These are phyloP conservation scores for Dactylellina leptospora DNA, from an alignment of 2,329 filamentous ascomycete species.

Conservation along the genomic window DNA sequence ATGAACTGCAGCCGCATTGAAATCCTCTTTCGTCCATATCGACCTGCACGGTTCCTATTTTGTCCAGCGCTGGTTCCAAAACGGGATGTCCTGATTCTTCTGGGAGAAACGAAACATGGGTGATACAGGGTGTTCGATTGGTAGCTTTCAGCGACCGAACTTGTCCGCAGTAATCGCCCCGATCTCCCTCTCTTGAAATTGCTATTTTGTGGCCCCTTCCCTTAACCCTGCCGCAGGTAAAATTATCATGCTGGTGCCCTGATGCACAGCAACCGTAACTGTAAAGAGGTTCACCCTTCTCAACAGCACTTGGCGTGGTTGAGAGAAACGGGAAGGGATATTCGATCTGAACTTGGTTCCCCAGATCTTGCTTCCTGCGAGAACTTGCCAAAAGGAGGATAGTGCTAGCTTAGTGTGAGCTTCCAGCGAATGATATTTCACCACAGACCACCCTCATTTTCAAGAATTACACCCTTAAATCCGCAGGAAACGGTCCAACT, in stretches of 20 bases:
- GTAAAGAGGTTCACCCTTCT: slow-evolving; percentile 16
- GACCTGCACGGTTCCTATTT: slow-evolving; percentile 19
- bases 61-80: slow-evolving; percentile 17
- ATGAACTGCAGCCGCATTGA: too few relatives aligned
- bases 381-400: not conserved
- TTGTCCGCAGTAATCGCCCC: slow-evolving; percentile 42
- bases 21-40: slow-evolving; percentile 40
- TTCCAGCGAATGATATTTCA: slow-evolving; percentile 23
- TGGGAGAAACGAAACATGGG: slow-evolving; percentile 26
- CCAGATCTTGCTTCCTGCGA: slow-evolving; percentile 44
- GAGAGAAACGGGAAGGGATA: slow-evolving; percentile 34
- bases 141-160: slow-evolving; percentile 28
- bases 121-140: slow-evolving; percentile 23
- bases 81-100: slow-evolving; percentile 14
- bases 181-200: slow-evolving; percentile 34
- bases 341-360: slow-evolving; percentile 40
- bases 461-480: slow-evolving; percentile 30
- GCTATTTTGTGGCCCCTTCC: slow-evolving; percentile 12
- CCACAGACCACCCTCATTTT: slow-evolving; percentile 24
- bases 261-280: slow-evolving; percentile 20
- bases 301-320: slow-evolving; percentile 27
- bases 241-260: slow-evolving; percentile 36
- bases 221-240: slow-evolving; percentile 34
- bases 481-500: slow-evolving; percentile 46
- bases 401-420: slow-evolving; percentile 9